Evolutionary conservation across 768 basidiomycete species (phyloP).

Genomic region (Psilocybe cubensis): DNA sequence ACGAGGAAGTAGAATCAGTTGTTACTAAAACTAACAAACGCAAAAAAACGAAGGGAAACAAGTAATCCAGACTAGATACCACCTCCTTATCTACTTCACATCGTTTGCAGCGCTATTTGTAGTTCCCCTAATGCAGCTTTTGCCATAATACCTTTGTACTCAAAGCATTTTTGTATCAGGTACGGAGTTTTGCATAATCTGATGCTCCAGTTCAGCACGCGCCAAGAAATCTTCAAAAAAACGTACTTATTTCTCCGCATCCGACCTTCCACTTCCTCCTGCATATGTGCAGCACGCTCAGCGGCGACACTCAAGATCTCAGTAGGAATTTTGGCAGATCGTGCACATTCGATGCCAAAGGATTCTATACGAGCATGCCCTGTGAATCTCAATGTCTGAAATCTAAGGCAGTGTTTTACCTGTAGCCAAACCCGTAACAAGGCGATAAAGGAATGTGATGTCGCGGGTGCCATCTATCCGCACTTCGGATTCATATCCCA

Average conservation of each 20-base stretch:
- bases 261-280: conserved; percentile 52
- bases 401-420: conserved; percentile 28
- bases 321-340: conserved; percentile 84
- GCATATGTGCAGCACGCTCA: conserved; percentile 57
- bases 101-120: conserved; percentile 24
- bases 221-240: not conserved
- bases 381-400: not conserved
- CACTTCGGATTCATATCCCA: conserved; percentile 77
- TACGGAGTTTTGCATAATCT: conserved; percentile 27
- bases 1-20: conserved; percentile 23
- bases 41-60: conserved; percentile 49
- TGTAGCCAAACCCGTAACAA: conserved; percentile 72
- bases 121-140: conserved; percentile 31
- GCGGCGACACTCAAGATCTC: conserved; percentile 65
- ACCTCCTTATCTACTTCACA: conserved; percentile 18
- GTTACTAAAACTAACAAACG: conserved; percentile 28
- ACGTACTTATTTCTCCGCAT: conserved; percentile 53
- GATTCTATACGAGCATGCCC: conserved; percentile 49
- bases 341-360: conserved; percentile 92
- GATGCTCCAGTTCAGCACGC: not conserved
- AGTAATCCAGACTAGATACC: conserved; percentile 21
- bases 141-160: conserved; percentile 16
- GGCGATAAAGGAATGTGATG: conserved; percentile 85
- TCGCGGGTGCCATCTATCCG: conserved; percentile 75
- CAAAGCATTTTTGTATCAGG: conserved; percentile 30